A percentile compares a stretch with the other conserved stretches of the same genome.
phyloP scores from a whole-genome alignment of 75 land plant genomes.

The Picea glauca region DNA sequence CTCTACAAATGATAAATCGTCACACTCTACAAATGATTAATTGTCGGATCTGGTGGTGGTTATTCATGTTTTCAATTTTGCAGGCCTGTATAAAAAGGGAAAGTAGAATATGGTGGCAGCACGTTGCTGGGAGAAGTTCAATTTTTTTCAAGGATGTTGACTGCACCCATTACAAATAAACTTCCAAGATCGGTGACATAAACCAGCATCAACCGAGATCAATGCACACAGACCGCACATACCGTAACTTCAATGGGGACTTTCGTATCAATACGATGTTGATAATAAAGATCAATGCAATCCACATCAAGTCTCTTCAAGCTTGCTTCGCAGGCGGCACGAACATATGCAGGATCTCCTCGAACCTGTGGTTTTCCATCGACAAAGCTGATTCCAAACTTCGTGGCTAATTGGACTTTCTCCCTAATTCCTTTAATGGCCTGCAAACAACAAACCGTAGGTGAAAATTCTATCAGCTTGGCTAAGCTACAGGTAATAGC shows the following conservation, averaged over 20 bases:
- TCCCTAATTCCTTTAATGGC: conserved; percentile 49
- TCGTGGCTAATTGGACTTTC: conserved; percentile 53
- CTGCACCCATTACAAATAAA: too few relatives aligned
- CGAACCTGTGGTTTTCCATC: conserved; percentile 14
- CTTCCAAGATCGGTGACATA: too few relatives aligned
- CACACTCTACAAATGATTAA: too few relatives aligned
- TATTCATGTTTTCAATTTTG: too few relatives aligned
- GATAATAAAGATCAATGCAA: conserved; percentile 65
- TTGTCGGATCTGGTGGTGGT: too few relatives aligned
- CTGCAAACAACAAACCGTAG: conserved; percentile 11
- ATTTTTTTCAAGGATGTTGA: too few relatives aligned
- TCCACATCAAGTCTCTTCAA: conserved; percentile 54
- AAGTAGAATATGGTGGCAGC: too few relatives aligned
- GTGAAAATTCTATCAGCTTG: too few relatives aligned
- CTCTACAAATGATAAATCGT: too few relatives aligned
- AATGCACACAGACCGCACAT: not conserved
- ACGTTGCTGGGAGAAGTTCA: too few relatives aligned
- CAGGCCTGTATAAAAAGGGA: too few relatives aligned
- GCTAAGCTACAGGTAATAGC: not conserved
- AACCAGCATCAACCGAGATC: too few relatives aligned
- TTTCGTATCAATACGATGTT: conserved; percentile 39
- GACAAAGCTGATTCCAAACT: conserved; percentile 33
- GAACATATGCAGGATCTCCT: conserved; percentile 43
- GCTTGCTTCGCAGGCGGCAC: conserved; percentile 56
- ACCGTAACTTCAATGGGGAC: conserved; percentile 56